These are phyloP conservation scores for Vaccinium darrowii DNA, from an alignment of 148 eudicot genomes.

Conservation along the genomic window DNA sequence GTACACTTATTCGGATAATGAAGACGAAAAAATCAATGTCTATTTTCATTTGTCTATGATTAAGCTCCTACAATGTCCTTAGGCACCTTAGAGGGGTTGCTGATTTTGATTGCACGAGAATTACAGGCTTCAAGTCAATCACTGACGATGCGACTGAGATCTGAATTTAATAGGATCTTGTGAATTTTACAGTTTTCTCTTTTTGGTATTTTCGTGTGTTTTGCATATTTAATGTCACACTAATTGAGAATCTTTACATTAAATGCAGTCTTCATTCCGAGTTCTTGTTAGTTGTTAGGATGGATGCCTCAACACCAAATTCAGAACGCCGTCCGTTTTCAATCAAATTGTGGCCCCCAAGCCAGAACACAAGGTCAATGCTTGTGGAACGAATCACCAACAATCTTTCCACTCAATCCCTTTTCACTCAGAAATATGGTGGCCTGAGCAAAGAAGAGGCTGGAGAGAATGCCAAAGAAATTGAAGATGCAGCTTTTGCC, in stretches of 20 bases:
- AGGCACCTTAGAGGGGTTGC: not conserved
- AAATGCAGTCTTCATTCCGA: not conserved
- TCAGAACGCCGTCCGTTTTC: conserved; percentile 33
- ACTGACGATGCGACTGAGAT: not conserved
- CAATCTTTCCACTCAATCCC: conserved; percentile 49
- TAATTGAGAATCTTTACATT: not conserved
- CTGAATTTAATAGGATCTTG: not conserved
- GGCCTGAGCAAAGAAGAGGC: conserved; percentile 46
- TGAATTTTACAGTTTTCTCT: not conserved
- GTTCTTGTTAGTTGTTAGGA: conserved; percentile 16
- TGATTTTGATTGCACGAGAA: too few relatives aligned
- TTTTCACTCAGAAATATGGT: conserved; percentile 61
- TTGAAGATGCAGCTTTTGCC: conserved; percentile 54
- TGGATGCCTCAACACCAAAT: conserved; percentile 35
- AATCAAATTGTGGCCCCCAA: conserved; percentile 70
- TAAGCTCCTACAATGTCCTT: not conserved
- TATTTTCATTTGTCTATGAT: not conserved
- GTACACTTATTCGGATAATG: not conserved
- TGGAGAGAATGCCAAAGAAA: conserved; percentile 39
- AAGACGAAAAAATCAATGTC: not conserved
- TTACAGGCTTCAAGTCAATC: not conserved
- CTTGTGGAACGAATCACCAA: conserved; percentile 56
- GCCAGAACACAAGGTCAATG: conserved; percentile 49
- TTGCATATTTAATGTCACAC: not conserved
- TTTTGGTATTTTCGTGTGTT: not conserved